Percentiles rank a stretch among this genome's conserved stretches.
Conservation (phyloP, 306 rosid genomes). For the Benincasa hispida region DNA sequence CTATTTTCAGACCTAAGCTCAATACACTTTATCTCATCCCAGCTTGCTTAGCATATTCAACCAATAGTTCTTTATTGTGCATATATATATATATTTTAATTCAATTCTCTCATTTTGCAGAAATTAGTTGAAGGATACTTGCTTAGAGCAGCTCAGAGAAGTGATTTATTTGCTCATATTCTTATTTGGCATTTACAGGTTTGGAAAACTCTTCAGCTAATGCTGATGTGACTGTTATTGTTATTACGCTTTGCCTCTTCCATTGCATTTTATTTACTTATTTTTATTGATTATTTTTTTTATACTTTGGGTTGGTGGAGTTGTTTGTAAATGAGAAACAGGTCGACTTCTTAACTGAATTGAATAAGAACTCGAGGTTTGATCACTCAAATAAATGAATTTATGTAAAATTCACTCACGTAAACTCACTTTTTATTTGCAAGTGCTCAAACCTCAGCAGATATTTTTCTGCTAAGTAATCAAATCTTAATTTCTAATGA, state of each 20-base stretch:
- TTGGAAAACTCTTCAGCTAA: slow-evolving; percentile 1
- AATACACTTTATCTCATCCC: neutral
- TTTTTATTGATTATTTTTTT: neutral
- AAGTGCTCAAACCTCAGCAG: neutral
- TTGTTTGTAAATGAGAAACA: neutral
- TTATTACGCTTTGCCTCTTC: neutral
- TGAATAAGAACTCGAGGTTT: neutral
- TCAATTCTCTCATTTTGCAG: slow-evolving; percentile 36
- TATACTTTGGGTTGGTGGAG: neutral
- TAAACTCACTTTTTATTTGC: neutral
- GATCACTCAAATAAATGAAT: neutral
- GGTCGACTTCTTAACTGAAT: neutral
- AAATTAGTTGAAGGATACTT: slow-evolving; percentile 87
- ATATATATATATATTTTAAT: neutral
- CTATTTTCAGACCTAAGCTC: neutral
- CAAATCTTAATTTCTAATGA: neutral
- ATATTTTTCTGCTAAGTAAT: neutral
- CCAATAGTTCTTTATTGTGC: neutral
- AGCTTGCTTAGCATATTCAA: neutral
- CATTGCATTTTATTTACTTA: neutral
- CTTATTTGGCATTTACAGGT: slow-evolving; percentile 96
- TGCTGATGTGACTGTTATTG: neutral
- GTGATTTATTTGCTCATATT: slow-evolving; percentile 90
- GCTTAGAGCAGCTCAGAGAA: slow-evolving; percentile 90
- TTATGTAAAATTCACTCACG: neutral